Conservation (phyloP, 306 rosid genomes). For the Cyamopsis tetragonoloba region DNA sequence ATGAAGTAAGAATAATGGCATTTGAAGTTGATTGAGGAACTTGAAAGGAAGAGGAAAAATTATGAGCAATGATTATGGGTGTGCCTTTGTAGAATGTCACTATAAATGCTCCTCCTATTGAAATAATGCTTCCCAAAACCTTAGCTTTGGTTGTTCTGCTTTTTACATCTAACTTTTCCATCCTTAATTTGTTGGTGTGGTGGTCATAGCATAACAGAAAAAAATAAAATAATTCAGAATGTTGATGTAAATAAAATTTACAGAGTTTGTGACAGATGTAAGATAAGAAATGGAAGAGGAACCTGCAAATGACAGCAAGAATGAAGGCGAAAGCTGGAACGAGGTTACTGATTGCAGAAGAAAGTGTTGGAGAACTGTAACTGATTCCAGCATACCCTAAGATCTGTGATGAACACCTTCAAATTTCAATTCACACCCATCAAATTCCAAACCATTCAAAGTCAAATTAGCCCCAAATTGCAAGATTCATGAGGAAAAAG, state of each 20-base stretch:
- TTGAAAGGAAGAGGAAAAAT: constrained; percentile 26
- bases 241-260: not conserved
- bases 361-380: constrained; percentile 77
- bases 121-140: constrained; percentile 62
- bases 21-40: constrained; percentile 36
- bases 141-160: constrained; percentile 66
- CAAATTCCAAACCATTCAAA: not conserved
- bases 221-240: not conserved
- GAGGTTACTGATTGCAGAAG: constrained; percentile 80
- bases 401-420: constrained; percentile 72
- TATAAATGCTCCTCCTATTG: constrained; percentile 72
- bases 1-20: constrained; percentile 14
- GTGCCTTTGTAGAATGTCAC: constrained; percentile 76
- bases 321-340: constrained; percentile 86
- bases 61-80: constrained; percentile 32
- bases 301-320: constrained; percentile 81
- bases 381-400: constrained; percentile 78
- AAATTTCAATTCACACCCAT: constrained; percentile 24
- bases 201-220: not conserved
- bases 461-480: not conserved
- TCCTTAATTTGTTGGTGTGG: constrained; percentile 42
- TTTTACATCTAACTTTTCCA: constrained; percentile 55
- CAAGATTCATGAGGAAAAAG: not conserved
- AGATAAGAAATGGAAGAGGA: not conserved
- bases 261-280: not conserved